Base-by-base conservation (phyloP, 73 alveolate genomes). In the Paramecium tetraurelia region DNA sequence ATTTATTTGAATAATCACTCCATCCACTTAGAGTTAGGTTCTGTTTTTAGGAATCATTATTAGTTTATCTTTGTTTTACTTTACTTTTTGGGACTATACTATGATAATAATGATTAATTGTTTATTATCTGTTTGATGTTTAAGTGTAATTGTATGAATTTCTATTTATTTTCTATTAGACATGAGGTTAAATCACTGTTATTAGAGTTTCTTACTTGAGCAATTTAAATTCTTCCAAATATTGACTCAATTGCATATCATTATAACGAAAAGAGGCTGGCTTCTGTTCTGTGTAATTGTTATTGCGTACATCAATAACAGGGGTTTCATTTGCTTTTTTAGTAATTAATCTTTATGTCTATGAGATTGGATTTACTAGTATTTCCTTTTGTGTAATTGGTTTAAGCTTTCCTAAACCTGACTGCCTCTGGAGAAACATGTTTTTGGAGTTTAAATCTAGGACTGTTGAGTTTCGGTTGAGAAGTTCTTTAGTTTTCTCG, bases 1-100 rank as follows among this genome's bases (percentile, higher is more conserved):
- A 63, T 63, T 63, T 63, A 9, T 63, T 63, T 63, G 84, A 63
- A 63, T 63, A 63, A 63, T 63, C 84, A 63, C 84, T 63, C 84
- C 84, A 63, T 63, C 84, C 84, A 63, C 84, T 63, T 27, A 63
- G 12, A 12, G 84, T 31, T 10, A 63, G 50, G 50, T 63, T 53
- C 35, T 53, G 31, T 53, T 53, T 53, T n/a, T 16, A 53, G 2
- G 69, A 53, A 4, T 53, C 69, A n/a, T 0, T 16, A 18, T 18
- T 6, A 53, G 35, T 18, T 53, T 16, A 53, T 53, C 69, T 53
- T 53, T 53, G 21, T 53, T 18, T 16, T 5, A 53, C 69, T 53
- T 53, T 53, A 53, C 21, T 53, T 53, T 53, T 53, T 16, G 16
- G 35, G 3, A 53, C 11, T 53, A 53, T 53, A 22, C 69, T 53